Conservation (phyloP, 108 stramenopile species). For the Skeletonema tropicum region DNA sequence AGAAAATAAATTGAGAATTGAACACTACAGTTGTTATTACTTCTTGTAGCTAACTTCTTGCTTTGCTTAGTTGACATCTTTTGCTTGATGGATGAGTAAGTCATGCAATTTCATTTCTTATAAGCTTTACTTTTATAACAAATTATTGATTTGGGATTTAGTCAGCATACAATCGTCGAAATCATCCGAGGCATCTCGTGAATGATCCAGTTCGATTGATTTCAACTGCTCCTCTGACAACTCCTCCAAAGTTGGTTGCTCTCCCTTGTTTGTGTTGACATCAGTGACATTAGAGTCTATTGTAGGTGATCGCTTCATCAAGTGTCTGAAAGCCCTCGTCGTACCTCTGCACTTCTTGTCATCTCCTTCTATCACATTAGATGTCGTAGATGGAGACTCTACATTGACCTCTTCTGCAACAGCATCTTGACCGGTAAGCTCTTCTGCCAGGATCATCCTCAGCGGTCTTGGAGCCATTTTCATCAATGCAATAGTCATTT, state of each 20-base stretch:
- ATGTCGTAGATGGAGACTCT: not conserved
- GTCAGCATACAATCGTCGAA: not conserved
- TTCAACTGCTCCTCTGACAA: not conserved
- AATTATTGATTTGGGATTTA: not conserved
- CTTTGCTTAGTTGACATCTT: too few species aligned
- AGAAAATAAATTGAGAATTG: too few species aligned
- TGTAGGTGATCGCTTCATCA: not conserved
- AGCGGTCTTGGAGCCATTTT: slow-evolving; percentile 46
- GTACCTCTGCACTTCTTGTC: not conserved
- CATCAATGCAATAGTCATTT: slow-evolving; percentile 44
- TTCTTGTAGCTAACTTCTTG: too few species aligned
- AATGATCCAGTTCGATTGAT: not conserved
- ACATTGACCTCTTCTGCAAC: not conserved
- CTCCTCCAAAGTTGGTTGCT: not conserved
- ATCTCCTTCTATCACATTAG: not conserved
- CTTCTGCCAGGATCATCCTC: slow-evolving; percentile 26
- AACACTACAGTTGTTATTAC: too few species aligned
- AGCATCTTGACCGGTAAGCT: not conserved
- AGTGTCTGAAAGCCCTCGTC: not conserved
- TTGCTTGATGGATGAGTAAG: too few species aligned
- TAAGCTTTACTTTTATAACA: not conserved
- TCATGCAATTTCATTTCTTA: too few species aligned
- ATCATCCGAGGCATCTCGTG: not conserved
- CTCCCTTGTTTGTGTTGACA: not conserved
- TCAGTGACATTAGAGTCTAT: not conserved